Evolutionary conservation across 1,139 yeast genomes (phyloP), one percentile per base, ranked within the genome.

Genomic region (Wickerhamomyces sp.): DNA sequence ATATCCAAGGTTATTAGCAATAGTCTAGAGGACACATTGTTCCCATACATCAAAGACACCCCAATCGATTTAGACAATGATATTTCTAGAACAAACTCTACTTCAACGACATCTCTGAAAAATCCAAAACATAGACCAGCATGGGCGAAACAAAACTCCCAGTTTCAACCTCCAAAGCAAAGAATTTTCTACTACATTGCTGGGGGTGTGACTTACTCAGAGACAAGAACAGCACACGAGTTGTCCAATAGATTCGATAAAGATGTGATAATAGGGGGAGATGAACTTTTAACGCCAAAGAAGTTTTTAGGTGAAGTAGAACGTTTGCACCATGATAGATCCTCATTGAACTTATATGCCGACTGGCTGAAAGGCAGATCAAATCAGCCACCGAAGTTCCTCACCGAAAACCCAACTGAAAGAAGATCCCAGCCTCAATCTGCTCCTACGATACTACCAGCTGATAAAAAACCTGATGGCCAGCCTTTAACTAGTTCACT

Each of bases 201-300:
- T 1, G 99, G 99, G 18, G 98, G 98, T 10, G 65, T 86, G 30
- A 88, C 97, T 0, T 78, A 83, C 48, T 76, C 90, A 4, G 99
- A 94, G 59, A 66, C 85, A 32, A 74, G 94, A 43, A 73, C 88
- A 6, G 80, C 83, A 13, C 83, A 87, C 52, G 94, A 87, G 50
- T 69, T 89, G 36, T 74, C 88, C 7, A 61, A 67, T 16, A 63
- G 73, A 35, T 69, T 76, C 43, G 77, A 83, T 51, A 81, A 79
- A 56, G 96, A 88, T 48, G 74, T 92, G 24, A 78, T 83, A 45
- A 68, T 92, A 44, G 98, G 98, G 0, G 82, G 95, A 7, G 95
- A 86, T 55, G 79, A 83, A 37, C 64, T 89, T 4, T 62, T 85
- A 44, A 77, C 84, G 12, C 95, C 97, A 0, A 51, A 63, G 13